Base-by-base conservation (phyloP, 192 early-diverging fungal genomes). In the Mortierella alpina region DNA sequence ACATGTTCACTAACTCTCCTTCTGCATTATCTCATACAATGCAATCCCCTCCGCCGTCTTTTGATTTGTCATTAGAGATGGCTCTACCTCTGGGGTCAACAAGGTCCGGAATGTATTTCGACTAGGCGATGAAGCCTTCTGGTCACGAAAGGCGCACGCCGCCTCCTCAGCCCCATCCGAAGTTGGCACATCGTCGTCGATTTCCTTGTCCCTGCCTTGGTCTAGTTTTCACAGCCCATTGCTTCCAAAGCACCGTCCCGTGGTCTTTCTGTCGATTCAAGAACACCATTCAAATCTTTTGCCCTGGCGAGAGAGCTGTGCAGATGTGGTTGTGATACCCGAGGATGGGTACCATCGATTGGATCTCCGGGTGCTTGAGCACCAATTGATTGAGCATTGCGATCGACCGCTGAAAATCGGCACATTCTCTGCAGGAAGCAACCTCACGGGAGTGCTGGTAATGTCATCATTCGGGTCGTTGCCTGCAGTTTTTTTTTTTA, bases 221-320 rank as follows among this genome's bases (percentile, higher is more conserved):
- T 52, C 18, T 11, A 14, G 39, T 51, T 31, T 31, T 31, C 31
- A 31, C 31, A 31, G 31, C 31, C 72, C 39, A 11, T 20, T 64
- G 20, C 61, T 61, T 11, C 45, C 45, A 15, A 39, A 57, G 15
- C 20, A 70, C 39, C 75, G 75, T 12, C 80, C 80, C 13, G 68
- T 79, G 2, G 85, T 86, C 4, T 86, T 86, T 60, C 45, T 86
- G 17, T 85, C 83, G 4, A 83, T 82, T 39, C 72, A 78, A 57
- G 85, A 86, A 59, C 85, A 86, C 67, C 83, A 86, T 57, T 82
- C 85, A 17, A 86, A 86, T 48, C 58, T 86, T 7, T 45, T 86
- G 50, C 74, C 84, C 1, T 86, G 83, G 85, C 59, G 84, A 6
- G 75, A 82, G 72, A 76, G 70, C 17, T 75, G 80, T 23, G 80